A percentile compares a stretch with the other conserved stretches of the same genome.
phyloP scores from a whole-genome alignment of 225 moss, liverwort and hornwort genomes.

The Climacium dendroides region DNA sequence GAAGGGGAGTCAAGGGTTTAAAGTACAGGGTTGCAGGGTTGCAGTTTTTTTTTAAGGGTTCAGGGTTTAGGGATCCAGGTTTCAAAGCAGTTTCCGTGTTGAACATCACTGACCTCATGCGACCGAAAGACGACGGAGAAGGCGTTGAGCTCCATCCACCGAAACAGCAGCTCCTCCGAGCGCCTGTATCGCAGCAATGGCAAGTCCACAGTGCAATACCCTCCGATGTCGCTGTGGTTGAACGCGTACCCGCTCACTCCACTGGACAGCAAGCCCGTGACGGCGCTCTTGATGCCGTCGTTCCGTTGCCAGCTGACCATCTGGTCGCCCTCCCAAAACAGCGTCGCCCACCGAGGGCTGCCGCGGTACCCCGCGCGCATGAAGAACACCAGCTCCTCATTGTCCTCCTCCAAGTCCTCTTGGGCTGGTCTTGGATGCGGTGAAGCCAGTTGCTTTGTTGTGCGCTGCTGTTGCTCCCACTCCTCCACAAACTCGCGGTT shows the following conservation, averaged over 20 bases:
- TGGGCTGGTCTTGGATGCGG: not conserved
- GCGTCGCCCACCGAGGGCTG: conserved; percentile 66
- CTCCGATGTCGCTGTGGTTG: conserved; percentile 85
- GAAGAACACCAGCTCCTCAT: conserved; percentile 66
- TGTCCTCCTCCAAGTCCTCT: not conserved
- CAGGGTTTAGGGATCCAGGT: not conserved
- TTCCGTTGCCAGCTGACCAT: conserved; percentile 92
- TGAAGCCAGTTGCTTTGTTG: not conserved
- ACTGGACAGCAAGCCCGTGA: conserved; percentile 70
- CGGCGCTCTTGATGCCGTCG: conserved; percentile 86
- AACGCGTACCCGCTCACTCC: conserved; percentile 67
- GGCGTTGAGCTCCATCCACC: conserved; percentile 96
- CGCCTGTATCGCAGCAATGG: conserved; percentile 53
- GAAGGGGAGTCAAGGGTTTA: not conserved
- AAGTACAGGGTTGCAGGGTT: not conserved
- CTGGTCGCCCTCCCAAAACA: conserved; percentile 92
- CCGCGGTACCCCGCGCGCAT: conserved; percentile 68
- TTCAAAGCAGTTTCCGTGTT: not conserved
- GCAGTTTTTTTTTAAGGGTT: not conserved
- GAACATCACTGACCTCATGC: conserved; percentile 37
- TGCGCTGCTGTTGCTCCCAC: conserved; percentile 48
- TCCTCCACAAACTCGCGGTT: conserved; percentile 77
- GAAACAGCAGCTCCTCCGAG: conserved; percentile 60
- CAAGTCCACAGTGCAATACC: conserved; percentile 76
- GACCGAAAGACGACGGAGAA: conserved; percentile 87